phyloP scores from a whole-genome alignment of 805 yeast genomes.

The Ogataea nakhonphanomensis region DNA sequence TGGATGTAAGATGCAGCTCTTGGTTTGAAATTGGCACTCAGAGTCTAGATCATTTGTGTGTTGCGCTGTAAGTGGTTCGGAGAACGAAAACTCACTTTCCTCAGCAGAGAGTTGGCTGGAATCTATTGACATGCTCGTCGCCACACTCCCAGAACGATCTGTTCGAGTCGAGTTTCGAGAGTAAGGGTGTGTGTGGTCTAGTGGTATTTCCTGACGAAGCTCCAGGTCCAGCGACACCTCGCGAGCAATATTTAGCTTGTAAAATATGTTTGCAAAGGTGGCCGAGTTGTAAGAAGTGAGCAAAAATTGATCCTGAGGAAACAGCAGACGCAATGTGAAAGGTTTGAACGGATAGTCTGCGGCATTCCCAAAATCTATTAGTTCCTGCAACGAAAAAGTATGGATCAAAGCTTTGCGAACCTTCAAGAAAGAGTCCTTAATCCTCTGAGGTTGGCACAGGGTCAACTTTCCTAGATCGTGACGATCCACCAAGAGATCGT shows the following conservation, averaged over 20 bases:
- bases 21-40: too few relatives aligned
- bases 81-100: constrained; percentile 11
- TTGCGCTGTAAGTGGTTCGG: not conserved
- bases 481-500: constrained; percentile 11
- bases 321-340: constrained; percentile 29
- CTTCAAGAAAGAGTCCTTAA: constrained; percentile 3
- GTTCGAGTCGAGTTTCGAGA: constrained; percentile 13
- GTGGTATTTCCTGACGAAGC: constrained; percentile 22
- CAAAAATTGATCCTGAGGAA: constrained; percentile 28
- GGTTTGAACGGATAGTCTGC: constrained; percentile 28
- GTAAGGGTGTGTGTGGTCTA: constrained; percentile 32
- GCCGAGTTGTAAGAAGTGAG: constrained; percentile 28
- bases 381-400: constrained; percentile 31
- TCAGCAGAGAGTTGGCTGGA: constrained; percentile 7
- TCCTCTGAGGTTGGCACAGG: constrained; percentile 7
- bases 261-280: constrained; percentile 28
- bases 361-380: constrained; percentile 32
- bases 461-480: constrained; percentile 14
- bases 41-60: constrained; percentile 1
- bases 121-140: constrained; percentile 4
- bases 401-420: constrained; percentile 10
- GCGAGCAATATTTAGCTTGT: constrained; percentile 30
- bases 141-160: constrained; percentile 9
- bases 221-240: constrained; percentile 35
- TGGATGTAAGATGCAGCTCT: too few relatives aligned